Conservation (phyloP, 2,329 filamentous ascomycete species). For the Colletotrichum graminicola region DNA sequence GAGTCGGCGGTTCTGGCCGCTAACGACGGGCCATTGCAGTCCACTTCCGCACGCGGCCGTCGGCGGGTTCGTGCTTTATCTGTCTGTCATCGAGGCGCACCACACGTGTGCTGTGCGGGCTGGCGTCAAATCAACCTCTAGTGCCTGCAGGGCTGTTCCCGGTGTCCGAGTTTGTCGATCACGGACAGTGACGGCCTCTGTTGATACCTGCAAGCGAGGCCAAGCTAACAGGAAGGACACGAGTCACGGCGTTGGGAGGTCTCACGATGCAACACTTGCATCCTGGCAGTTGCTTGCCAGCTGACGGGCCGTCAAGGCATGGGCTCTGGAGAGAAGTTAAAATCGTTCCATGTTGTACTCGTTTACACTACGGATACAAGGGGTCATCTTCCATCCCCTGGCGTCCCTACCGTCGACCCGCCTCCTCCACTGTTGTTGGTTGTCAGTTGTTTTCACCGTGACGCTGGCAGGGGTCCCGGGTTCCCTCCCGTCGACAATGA, state of each 20-base stretch:
- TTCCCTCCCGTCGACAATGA: constrained; percentile 6
- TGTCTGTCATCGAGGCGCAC: not conserved
- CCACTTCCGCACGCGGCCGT: not conserved
- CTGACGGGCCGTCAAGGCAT: too few relatives aligned
- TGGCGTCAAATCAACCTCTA: constrained; percentile 25
- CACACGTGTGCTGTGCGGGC: not conserved
- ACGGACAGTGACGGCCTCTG: not conserved
- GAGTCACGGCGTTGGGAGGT: not conserved
- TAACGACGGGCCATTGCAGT: constrained; percentile 26
- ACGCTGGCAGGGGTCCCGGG: constrained; percentile 2
- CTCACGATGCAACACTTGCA: too few relatives aligned
- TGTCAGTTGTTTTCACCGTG: constrained; percentile 9
- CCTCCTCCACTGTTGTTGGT: constrained; percentile 30
- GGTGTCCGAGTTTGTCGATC: not conserved
- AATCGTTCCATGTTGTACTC: constrained; percentile 10
- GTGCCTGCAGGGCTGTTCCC: constrained; percentile 19
- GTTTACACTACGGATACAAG: not conserved
- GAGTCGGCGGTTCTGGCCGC: constrained; percentile 22
- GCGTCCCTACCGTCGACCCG: constrained; percentile 29
- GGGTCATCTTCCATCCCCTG: not conserved
- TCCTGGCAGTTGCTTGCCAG: too few relatives aligned
- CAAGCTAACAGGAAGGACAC: not conserved
- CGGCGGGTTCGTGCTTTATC: not conserved
- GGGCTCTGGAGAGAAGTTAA: not conserved
- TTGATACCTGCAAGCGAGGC: not conserved